These are phyloP conservation scores for Vitis hybrid DNA, from an alignment of 177 flowering plant species.

Conservation along the genomic window DNA sequence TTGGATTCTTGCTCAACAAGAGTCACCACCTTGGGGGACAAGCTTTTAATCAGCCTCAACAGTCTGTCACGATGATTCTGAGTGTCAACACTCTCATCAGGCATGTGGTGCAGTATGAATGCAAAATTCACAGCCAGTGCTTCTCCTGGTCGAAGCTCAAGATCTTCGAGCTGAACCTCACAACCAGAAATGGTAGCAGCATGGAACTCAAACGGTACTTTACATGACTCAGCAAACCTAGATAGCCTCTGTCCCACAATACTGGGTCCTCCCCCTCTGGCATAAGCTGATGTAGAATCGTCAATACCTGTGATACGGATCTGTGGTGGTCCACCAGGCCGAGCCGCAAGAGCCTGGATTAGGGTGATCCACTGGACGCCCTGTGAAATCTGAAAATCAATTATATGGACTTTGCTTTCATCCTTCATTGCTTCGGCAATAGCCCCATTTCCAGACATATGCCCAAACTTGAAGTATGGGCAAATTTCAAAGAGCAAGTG, in stretches of 20 bases:
- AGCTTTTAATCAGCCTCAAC: slow-evolving; percentile 60
- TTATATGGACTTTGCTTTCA: slow-evolving; percentile 64
- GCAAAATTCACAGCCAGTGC: slow-evolving; percentile 78
- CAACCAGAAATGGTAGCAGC: slow-evolving; percentile 40
- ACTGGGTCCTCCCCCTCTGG: slow-evolving; percentile 65
- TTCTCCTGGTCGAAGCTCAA: slow-evolving; percentile 50
- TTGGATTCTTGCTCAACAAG: slow-evolving; percentile 79
- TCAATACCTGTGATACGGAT: slow-evolving; percentile 76
- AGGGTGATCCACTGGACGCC: slow-evolving; percentile 74
- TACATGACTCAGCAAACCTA: slow-evolving; percentile 50
- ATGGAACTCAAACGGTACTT: slow-evolving; percentile 71
- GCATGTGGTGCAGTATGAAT: slow-evolving; percentile 69
- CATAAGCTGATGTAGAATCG: slow-evolving; percentile 59
- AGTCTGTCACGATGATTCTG: slow-evolving; percentile 69
- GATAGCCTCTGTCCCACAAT: slow-evolving; percentile 61
- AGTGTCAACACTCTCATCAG: slow-evolving; percentile 73
- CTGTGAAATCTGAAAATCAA: slow-evolving; percentile 79
- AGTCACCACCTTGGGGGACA: slow-evolving; percentile 81
- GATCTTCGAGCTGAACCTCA: slow-evolving; percentile 42
- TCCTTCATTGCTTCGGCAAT: slow-evolving; percentile 75
- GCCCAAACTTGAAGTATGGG: slow-evolving; percentile 85
- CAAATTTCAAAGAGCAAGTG: slow-evolving; percentile 70
- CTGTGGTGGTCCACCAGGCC: slow-evolving; percentile 73
- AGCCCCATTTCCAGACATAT: slow-evolving; percentile 83
- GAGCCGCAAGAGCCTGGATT: slow-evolving; percentile 64